phyloP scores from a whole-genome alignment of 768 basidiomycete species.

The Leccinellum luteum region DNA sequence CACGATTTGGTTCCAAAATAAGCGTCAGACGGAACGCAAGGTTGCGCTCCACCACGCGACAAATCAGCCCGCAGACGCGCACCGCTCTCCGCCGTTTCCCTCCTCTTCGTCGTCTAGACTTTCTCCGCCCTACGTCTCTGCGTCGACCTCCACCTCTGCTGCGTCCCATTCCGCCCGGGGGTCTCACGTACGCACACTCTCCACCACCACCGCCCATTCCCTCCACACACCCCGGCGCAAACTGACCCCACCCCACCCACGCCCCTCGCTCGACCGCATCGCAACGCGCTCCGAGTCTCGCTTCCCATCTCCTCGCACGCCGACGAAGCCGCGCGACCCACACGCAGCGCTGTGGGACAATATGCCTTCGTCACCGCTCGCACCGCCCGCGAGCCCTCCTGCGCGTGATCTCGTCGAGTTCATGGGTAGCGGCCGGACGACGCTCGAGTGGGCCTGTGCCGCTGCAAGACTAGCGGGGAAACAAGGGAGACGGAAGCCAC shows the following conservation, averaged over 20 bases:
- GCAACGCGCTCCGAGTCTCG: constrained; percentile 32
- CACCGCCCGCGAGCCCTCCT: constrained; percentile 32
- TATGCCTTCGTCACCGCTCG: constrained; percentile 45
- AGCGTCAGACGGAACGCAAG: constrained; percentile 50
- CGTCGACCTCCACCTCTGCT: constrained; percentile 30
- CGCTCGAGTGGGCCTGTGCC: constrained; percentile 33
- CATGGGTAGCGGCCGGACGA: constrained; percentile 17
- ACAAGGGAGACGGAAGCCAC: constrained; percentile 26
- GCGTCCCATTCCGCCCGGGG: background rate
- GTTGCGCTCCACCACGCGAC: constrained; percentile 43
- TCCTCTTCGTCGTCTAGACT: constrained; percentile 11
- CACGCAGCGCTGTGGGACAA: constrained; percentile 32
- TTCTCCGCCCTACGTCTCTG: constrained; percentile 22
- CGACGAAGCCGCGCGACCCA: constrained; percentile 29
- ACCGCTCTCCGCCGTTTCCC: constrained; percentile 13
- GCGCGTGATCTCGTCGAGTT: constrained; percentile 32
- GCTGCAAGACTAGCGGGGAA: constrained; percentile 52
- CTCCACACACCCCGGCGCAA: constrained; percentile 26
- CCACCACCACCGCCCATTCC: constrained; percentile 4
- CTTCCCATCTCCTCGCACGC: constrained; percentile 28
- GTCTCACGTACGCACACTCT: constrained; percentile 35
- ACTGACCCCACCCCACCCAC: constrained; percentile 28
- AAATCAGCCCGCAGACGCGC: constrained; percentile 15
- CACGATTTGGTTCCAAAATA: constrained; percentile 37
- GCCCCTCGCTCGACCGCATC: constrained; percentile 33